Evolutionary conservation across 2,329 filamentous ascomycete genomes (phyloP).

Genomic region (Geosmithia morbida): DNA sequence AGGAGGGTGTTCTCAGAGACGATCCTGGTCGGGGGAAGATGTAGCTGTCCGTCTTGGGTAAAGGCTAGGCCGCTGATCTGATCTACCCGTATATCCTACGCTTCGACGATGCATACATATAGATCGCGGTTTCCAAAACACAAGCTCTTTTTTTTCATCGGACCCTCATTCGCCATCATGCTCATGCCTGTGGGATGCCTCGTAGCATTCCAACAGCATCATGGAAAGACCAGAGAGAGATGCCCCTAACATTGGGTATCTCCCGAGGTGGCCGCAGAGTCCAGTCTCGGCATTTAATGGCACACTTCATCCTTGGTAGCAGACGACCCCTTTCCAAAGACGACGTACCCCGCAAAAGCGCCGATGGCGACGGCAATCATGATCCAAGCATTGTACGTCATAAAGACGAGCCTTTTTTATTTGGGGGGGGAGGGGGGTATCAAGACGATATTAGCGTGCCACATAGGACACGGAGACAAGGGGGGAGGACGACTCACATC

Average conservation of each 20-base stretch:
- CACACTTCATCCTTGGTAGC: slow-evolving; percentile 81
- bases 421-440: too few species aligned
- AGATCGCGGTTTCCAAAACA: too few species aligned
- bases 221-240: too few species aligned
- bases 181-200: too few species aligned
- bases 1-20: slow-evolving; percentile 32
- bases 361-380: slow-evolving; percentile 86
- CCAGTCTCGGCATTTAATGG: too few species aligned
- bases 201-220: too few species aligned
- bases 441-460: not conserved
- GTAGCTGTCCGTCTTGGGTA: not conserved
- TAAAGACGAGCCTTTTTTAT: slow-evolving; percentile 86
- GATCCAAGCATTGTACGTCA: slow-evolving; percentile 99
- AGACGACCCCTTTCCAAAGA: slow-evolving; percentile 58
- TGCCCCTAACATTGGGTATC: too few species aligned
- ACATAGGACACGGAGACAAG: not conserved
- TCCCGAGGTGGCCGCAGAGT: too few species aligned
- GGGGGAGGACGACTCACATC: slow-evolving; percentile 51
- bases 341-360: slow-evolving; percentile 74
- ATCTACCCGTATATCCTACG: not conserved
- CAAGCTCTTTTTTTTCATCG: too few species aligned
- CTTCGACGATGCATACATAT: not conserved
- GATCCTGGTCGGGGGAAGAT: slow-evolving; percentile 11
- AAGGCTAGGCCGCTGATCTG: not conserved
- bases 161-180: not conserved